Base-by-base conservation (phyloP, 345 rosid species). In the Ceriops tagal region DNA sequence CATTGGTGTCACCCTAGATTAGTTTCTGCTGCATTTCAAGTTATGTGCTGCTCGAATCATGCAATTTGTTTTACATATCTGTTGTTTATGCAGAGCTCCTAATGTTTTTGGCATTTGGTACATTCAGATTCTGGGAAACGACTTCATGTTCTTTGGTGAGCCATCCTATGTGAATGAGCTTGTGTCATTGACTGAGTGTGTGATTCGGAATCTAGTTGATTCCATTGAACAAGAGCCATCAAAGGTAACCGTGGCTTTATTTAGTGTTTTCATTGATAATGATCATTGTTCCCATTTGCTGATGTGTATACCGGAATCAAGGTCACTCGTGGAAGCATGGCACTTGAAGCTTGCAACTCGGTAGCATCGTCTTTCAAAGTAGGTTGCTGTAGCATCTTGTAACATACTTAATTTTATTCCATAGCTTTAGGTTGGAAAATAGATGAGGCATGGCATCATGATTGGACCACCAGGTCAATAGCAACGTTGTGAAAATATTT, bases 281-380 rank as follows among this genome's bases (percentile, higher is more conserved):
- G 2, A 21, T 3, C 21, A 3, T 8, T 71, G 43, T 73, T 24
- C n/a, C n/a, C n/a, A 6, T 59, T n/a, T 72, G 56, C 74, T 73
- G 62, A 75, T 65, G 62, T 70, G 67, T 24, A 21, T 80, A 46
- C 74, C 77, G 74, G 56, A 72, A 53, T 65, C n/a, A 74, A 90
- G 98, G 83, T 78, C 68, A 72, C 77, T 64, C 86, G 89, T 24
- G 97, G 98, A 76, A 79, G 69, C 74, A 76, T 91, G 86, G 96
- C 98, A 1, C 96, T 93, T 11, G 98, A 91, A 82, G 90, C 97
- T 77, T 91, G 96, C 84, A 89, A 91, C 78, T 89, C 87, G 77
- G 81, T 93, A 67, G 88, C 86, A 69, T 79, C 84, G 18, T 83
- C 93, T 56, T 78, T 89, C 77, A 71, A 71, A 67, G 98, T 93